Base-by-base conservation (phyloP, 495 filamentous ascomycete genomes). In the Pyrenopolyporus hunteri region DNA sequence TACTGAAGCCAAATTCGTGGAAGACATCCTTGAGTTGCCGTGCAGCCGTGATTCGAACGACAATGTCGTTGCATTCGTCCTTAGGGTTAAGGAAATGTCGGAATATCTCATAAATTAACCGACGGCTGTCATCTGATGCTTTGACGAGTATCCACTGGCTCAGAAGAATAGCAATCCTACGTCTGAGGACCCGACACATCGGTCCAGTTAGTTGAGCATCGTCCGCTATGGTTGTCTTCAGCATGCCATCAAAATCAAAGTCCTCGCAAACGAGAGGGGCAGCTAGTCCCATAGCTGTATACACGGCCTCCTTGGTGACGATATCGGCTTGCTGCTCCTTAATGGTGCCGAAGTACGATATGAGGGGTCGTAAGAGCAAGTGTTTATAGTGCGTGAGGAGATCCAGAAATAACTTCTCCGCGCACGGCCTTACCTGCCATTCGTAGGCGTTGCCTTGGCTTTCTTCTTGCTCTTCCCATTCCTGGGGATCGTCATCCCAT, bases 321-420 rank as follows among this genome's bases (percentile, higher is more conserved):
- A 97, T 83, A 59, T 93, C 82, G 35, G 86, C 82, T 25, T 77
- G 70, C 67, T 82, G 77, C 80, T 88, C 83, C 44, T 88, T 85
- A 48, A 90, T 87, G 0, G 82, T 83, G 42, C 85, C 76, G 71
- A 96, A 96, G 44, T 96, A 92, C 8, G 79, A 80, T 54, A 97
- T 72, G 7, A 98, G 77, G 1, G 91, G 91, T 29, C 84, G 80
- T 20, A 90, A 81, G 2, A 96, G 80, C 14, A 94, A 73, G 16
- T 86, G 79, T 70, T 91, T 95, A 79, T 89, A 92, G 70, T 96
- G 87, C 31, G 89, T 89, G 19, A 96, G 82, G 1, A 98, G 81
- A 63, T 97, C 94, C 64, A 98, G 80, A 71, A 97, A 96, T 11
- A 98, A 80, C 72, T 92, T 95, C 73, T 98, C 93, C 0, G 92